These are phyloP conservation scores for Plasmodium gallinaceum DNA, from an alignment of 169 alveolate genomes.

Conservation along the genomic window DNA sequence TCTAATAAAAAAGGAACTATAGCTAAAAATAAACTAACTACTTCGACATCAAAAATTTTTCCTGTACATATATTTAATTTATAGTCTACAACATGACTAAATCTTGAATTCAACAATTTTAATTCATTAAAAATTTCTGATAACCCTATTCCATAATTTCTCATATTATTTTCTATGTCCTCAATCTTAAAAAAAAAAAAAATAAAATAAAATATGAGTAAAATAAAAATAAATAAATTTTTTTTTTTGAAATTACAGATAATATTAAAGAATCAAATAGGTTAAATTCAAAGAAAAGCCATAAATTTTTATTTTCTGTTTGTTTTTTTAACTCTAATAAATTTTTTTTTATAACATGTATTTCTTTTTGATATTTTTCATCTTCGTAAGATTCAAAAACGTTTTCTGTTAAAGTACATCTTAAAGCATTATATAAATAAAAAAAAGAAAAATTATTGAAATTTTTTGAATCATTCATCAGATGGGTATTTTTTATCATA, in stretches of 20 bases:
- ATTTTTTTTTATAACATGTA: constrained; percentile 25
- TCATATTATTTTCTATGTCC: constrained; percentile 58
- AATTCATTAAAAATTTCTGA: constrained; percentile 45
- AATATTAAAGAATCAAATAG: constrained; percentile 18
- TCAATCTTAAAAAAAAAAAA: constrained; percentile 23
- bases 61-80: constrained; percentile 26
- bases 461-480: constrained; percentile 25
- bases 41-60: constrained; percentile 24
- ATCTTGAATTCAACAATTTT: not conserved
- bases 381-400: constrained; percentile 41
- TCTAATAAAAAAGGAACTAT: constrained; percentile 39
- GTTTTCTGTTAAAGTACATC: constrained; percentile 53
- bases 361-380: constrained; percentile 44
- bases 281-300: constrained; percentile 51
- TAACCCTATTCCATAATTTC: constrained; percentile 27
- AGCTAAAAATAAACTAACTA: constrained; percentile 20
- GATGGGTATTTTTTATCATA: constrained; percentile 16
- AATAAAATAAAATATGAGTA: not conserved
- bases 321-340: constrained; percentile 14
- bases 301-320: constrained; percentile 16
- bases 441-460: constrained; percentile 47
- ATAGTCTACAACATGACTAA: constrained; percentile 8
- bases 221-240: not conserved
- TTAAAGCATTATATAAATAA: constrained; percentile 54
- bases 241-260: constrained; percentile 13